phyloP scores from a whole-genome alignment of 352 stramenopile species.

The Pythium myriotylum region DNA sequence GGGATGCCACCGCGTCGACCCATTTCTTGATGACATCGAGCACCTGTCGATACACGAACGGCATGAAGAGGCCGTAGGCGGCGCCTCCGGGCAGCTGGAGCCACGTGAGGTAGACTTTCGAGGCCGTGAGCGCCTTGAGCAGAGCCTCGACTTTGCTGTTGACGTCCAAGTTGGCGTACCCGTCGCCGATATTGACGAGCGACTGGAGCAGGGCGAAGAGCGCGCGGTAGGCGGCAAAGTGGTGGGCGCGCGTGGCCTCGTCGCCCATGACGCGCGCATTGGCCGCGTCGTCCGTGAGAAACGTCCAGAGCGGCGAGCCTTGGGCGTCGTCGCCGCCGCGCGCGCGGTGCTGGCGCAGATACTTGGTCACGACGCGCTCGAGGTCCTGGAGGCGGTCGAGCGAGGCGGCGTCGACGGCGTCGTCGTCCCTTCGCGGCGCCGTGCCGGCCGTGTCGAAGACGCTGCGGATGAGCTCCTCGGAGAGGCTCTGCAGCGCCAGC shows the following conservation, averaged over 20 bases:
- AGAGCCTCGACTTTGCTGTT: conserved; percentile 46
- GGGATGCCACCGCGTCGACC: conserved; percentile 34
- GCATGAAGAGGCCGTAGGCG: conserved; percentile 85
- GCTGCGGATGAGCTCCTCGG: conserved; percentile 46
- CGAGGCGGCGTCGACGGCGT: conserved; percentile 40
- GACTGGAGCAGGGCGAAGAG: conserved; percentile 64
- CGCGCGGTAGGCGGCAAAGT: conserved; percentile 57
- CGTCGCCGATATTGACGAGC: conserved; percentile 60
- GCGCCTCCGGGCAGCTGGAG: conserved; percentile 79
- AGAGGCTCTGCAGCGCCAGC: conserved; percentile 60
- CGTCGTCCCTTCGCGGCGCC: conserved; percentile 34
- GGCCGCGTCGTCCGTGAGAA: conserved; percentile 38
- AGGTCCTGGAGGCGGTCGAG: conserved; percentile 48
- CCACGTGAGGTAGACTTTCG: conserved; percentile 81
- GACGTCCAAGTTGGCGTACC: conserved; percentile 42
- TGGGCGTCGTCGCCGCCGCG: neutral
- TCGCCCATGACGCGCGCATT: conserved; percentile 35
- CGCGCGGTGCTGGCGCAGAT: conserved; percentile 40
- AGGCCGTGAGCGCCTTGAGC: conserved; percentile 62
- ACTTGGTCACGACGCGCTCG: conserved; percentile 60
- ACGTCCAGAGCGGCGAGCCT: conserved; percentile 48
- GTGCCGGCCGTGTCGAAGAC: conserved; percentile 78
- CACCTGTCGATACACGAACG: conserved; percentile 83
- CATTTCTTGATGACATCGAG: conserved; percentile 83
- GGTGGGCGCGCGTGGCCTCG: conserved; percentile 35